These are phyloP conservation scores for Diaporthe ampelina DNA, from an alignment of 2,329 filamentous ascomycete genomes.

Conservation along the genomic window DNA sequence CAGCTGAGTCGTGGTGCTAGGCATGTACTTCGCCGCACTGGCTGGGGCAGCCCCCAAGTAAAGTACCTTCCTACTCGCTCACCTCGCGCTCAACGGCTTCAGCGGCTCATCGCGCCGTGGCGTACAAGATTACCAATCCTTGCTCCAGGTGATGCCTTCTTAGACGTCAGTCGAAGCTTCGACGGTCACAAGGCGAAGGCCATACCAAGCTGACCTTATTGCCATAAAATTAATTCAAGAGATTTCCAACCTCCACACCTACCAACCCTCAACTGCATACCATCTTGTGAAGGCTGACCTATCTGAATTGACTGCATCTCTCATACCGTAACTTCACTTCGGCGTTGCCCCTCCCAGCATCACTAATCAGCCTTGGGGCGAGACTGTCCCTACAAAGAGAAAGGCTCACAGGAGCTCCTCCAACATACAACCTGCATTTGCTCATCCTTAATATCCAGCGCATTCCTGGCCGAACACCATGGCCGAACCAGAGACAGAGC, in stretches of 20 bases:
- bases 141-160: conserved; percentile 8
- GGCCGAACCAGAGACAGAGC: background rate
- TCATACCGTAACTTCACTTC: background rate
- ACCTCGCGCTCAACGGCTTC: background rate
- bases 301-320: background rate
- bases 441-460: background rate
- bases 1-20: background rate
- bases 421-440: too few relatives aligned
- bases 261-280: background rate
- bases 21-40: background rate
- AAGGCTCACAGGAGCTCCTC: background rate
- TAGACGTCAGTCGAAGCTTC: conserved; percentile 39
- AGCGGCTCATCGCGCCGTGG: conserved; percentile 22
- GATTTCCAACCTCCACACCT: background rate
- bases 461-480: background rate
- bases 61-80: background rate
- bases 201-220: background rate
- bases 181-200: conserved; percentile 16
- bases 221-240: conserved; percentile 5
- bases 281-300: conserved; percentile 5
- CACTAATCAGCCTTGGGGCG: too few relatives aligned
- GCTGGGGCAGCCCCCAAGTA: fast-evolving
- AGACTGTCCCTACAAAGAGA: background rate
- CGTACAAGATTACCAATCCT: conserved; percentile 36
- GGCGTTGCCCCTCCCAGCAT: background rate